Evolutionary conservation across 2,329 filamentous ascomycete genomes (phyloP), one percentile per base, ranked within the genome.

Genomic region (Stagonosporopsis vannaccii): DNA sequence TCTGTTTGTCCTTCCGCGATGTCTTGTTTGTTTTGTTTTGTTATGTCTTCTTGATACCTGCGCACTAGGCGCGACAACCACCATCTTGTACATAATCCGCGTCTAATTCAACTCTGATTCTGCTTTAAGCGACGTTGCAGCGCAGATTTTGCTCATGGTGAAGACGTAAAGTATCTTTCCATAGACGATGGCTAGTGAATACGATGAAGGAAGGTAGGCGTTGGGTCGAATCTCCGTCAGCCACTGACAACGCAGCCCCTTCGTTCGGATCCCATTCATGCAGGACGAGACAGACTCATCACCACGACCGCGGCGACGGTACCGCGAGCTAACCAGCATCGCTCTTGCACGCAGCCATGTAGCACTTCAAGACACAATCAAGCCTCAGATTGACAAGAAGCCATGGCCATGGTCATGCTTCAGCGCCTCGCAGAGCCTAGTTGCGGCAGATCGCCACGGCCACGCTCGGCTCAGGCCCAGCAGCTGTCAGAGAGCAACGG

Each of bases 21-120:
- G 51, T n/a, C 20, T 25, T 30, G 13, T 42, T 6, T 17, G 33
- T 37, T 26, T 25, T 32, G 15, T 23, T 26, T 35, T 26, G 7
- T 51, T 25, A 6, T 32, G n/a, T 22, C 23, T 36, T 50, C 36
- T 42, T 56, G 53, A 56, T 56, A 56, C 53, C 53, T 30, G 53
- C 47, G 48, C 46, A 30, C 41, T 45, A 45, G 32, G 52, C 45
- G 41, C 52, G 52, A 55, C 35, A 30, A 28, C 23, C 7, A 22
- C 20, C 20, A 35, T 36, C 17, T 28, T 47, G 53, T 51, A 51
- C 32, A 51, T 56, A 43, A 37, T 51, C 22, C 12, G 22, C n/a
- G 42, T 43, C 17, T 25, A 39, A 42, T 47, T n/a, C 8, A 46
- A 12, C 17, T 30, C 2, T 50, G 22, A 12, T 40, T 23, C 25